phyloP scores from a whole-genome alignment of 192 early-diverging fungal species.

The Kickxella alabastrina region DNA sequence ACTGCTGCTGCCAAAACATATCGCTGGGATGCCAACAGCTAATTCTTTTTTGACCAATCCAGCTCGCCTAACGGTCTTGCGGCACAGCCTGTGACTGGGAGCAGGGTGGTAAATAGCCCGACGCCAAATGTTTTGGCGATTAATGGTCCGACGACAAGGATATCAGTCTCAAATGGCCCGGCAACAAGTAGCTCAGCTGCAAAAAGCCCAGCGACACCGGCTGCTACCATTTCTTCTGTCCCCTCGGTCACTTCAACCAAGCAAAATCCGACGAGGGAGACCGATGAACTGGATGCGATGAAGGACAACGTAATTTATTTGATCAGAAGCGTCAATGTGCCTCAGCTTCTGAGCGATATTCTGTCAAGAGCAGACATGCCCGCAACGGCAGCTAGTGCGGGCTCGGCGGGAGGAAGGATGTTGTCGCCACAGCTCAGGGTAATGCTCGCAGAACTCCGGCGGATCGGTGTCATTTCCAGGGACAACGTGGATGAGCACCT shows the following conservation, averaged over 20 bases:
- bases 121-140: too few relatives aligned
- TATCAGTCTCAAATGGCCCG: too few relatives aligned
- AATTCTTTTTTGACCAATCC: too few relatives aligned
- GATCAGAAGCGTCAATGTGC: conserved; percentile 33
- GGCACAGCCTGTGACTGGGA: too few relatives aligned
- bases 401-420: not conserved
- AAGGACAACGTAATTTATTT: conserved; percentile 33
- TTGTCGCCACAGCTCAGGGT: conserved; percentile 5
- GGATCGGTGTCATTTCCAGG: conserved; percentile 27
- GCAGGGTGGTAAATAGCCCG: too few relatives aligned
- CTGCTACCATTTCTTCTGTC: too few relatives aligned
- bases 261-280: not conserved
- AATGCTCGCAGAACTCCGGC: conserved; percentile 24
- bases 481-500: conserved; percentile 37
- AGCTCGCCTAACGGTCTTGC: too few relatives aligned
- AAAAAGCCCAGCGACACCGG: too few relatives aligned
- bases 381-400: not conserved
- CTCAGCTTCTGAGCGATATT: conserved; percentile 24
- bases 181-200: too few relatives aligned
- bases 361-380: conserved; percentile 3
- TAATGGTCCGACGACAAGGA: too few relatives aligned
- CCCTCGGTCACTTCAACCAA: too few relatives aligned
- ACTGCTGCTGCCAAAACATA: not conserved
- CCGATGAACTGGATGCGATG: conserved; percentile 21
- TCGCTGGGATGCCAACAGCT: not conserved